A percentile compares a stretch with the other conserved stretches of the same genome.
Evolutionary conservation across 2,329 filamentous ascomycete species (phyloP).

Genomic region (Biscogniauxia sp.): DNA sequence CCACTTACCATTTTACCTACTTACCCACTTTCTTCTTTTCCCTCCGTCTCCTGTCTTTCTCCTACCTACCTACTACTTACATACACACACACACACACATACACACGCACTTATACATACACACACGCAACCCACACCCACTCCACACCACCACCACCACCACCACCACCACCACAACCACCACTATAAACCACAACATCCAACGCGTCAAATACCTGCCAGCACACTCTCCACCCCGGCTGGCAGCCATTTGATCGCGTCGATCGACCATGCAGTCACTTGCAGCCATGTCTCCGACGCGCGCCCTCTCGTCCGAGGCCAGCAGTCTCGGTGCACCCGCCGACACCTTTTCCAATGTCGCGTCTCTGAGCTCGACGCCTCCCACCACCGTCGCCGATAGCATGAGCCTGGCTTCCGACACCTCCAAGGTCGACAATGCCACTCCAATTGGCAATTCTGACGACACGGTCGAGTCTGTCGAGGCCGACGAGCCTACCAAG

Average conservation of each 20-base stretch:
- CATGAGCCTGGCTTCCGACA: conserved; percentile 54
- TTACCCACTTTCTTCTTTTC: no score
- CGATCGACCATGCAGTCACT: conserved; percentile 23
- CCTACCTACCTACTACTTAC: background rate
- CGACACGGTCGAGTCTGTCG: conserved; percentile 20
- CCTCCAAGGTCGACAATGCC: conserved; percentile 60
- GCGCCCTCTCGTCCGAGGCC: conserved; percentile 32
- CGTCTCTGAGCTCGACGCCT: conserved; percentile 61
- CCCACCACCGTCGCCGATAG: conserved; percentile 65
- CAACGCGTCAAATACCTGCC: conserved; percentile 24
- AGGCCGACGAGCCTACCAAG: conserved; percentile 21
- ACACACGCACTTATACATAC: background rate
- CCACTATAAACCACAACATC: conserved; percentile 25
- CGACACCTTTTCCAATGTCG: conserved; percentile 49
- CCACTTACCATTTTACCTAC: no score
- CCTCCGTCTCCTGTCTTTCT: no score
- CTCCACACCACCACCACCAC: no score
- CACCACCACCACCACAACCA: conserved; percentile 8
- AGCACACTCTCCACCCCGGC: conserved; percentile 17
- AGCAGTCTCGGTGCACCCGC: conserved; percentile 29
- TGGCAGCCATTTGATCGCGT: conserved; percentile 18
- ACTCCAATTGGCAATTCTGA: conserved; percentile 50
- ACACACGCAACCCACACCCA: no score
- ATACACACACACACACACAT: background rate
- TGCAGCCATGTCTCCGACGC: conserved; percentile 24